Evolutionary conservation across 139 green algal species (phyloP).

Genomic region (Chlorella sp.): DNA sequence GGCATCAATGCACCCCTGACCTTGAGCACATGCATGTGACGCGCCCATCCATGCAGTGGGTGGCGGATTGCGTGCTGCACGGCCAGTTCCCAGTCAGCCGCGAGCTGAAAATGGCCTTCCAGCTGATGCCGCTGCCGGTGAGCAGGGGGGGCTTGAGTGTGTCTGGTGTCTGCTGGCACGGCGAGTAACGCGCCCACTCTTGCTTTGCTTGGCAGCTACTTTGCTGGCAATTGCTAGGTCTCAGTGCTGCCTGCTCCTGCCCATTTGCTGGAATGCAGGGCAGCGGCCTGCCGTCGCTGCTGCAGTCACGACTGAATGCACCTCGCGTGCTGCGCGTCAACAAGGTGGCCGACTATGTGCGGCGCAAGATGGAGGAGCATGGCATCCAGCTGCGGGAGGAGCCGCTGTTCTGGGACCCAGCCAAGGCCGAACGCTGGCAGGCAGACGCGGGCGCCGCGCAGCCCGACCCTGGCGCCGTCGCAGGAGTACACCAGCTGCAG

Average conservation of each 20-base stretch:
- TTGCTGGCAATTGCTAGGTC: too few species aligned
- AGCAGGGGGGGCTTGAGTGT: background rate
- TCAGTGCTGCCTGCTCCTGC: too few species aligned
- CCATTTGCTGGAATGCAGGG: slow-evolving; percentile 48
- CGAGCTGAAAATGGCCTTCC: slow-evolving; percentile 83
- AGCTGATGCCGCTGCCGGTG: slow-evolving; percentile 76
- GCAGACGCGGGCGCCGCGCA: background rate
- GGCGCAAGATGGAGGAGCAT: slow-evolving; percentile 38
- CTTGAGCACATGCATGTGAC: too few species aligned
- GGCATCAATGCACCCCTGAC: too few species aligned
- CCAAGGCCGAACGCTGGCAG: slow-evolving; percentile 32
- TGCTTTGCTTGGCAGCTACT: too few species aligned
- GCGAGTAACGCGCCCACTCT: too few species aligned
- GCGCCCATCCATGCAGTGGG: slow-evolving; percentile 73
- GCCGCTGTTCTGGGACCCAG: slow-evolving; percentile 38
- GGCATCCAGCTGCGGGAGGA: slow-evolving; percentile 33
- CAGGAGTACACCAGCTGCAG: slow-evolving; percentile 19
- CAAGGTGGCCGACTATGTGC: slow-evolving; percentile 68
- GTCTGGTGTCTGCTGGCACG: too few species aligned
- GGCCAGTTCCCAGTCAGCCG: slow-evolving; percentile 34
- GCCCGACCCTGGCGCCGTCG: background rate
- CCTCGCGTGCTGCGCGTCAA: slow-evolving; percentile 85
- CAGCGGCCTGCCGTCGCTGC: slow-evolving; percentile 70
- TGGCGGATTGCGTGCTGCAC: slow-evolving; percentile 76
- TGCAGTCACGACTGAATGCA: slow-evolving; percentile 86